Evolutionary conservation across 805 yeast genomes (phyloP).

Genomic region (Metschnikowia gelsemii): DNA sequence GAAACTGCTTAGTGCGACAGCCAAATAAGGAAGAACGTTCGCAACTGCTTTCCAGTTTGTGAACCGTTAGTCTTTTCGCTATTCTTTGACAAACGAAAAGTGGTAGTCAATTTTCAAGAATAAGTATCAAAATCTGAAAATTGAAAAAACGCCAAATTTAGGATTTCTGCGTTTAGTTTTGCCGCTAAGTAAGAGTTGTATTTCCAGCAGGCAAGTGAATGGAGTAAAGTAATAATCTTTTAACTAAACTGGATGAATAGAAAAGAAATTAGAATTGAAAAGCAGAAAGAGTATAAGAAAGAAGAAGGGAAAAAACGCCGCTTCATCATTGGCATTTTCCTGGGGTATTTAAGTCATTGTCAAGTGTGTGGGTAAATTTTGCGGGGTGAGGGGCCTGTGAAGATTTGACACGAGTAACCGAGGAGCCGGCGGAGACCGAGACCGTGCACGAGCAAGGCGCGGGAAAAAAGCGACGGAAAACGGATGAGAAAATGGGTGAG

Average conservation of each 20-base stretch:
- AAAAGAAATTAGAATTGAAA: no score
- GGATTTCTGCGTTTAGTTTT: not conserved
- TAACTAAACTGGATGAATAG: not conserved
- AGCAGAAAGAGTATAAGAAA: not conserved
- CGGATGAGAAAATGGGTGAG: not conserved
- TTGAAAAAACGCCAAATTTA: no score
- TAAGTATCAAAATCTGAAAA: no score
- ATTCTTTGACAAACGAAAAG: not conserved
- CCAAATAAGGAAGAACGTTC: no score
- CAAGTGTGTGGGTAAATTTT: constrained; percentile 6
- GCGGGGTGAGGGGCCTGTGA: constrained; percentile 20
- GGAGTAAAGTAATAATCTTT: not conserved
- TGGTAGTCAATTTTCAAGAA: not conserved
- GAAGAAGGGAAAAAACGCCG: not conserved
- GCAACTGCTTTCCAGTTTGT: no score
- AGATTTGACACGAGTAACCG: constrained; percentile 17
- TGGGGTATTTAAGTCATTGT: constrained; percentile 1
- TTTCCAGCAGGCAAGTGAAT: not conserved
- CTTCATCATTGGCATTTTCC: constrained; percentile 5
- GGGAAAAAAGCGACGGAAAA: not conserved
- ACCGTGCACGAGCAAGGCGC: not conserved
- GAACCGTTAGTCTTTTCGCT: not conserved
- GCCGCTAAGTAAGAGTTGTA: not conserved
- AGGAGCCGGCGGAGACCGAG: constrained; percentile 6
- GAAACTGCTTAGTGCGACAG: constrained; percentile 1